A percentile compares a stretch with the other conserved stretches of the same genome.
These are phyloP conservation scores for Trichoderma sp. DNA, from an alignment of 2,329 filamentous ascomycete species.

Conservation along the genomic window DNA sequence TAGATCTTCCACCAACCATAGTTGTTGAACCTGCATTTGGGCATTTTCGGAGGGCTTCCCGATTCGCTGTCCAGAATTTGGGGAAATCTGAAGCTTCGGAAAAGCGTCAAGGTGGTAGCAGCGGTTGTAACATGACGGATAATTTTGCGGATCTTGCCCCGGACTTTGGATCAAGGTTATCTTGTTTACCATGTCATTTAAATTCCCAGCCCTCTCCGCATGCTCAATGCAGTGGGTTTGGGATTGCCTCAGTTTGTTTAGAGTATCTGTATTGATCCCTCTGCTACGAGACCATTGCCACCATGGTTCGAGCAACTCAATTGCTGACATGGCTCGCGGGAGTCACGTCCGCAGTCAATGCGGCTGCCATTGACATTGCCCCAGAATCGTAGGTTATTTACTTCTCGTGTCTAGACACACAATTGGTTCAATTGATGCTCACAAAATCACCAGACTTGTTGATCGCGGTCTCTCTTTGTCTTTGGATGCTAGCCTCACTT, in stretches of 20 bases:
- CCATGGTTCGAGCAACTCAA: constrained; percentile 8
- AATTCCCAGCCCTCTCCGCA: not conserved
- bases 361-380: constrained; percentile 3
- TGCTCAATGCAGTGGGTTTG: not conserved
- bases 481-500: not conserved
- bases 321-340: constrained; percentile 14
- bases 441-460: not conserved
- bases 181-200: not conserved
- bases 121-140: not conserved
- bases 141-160: not conserved
- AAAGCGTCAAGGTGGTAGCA: not conserved
- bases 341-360: not conserved
- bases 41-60: not conserved
- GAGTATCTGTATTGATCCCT: not conserved
- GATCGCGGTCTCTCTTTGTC: not conserved
- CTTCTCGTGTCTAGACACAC: not conserved
- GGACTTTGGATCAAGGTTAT: not conserved
- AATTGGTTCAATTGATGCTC: not conserved
- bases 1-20: constrained; percentile 19
- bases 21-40: not conserved
- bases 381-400: constrained; percentile 1
- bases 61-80: constrained; percentile 4
- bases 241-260: not conserved
- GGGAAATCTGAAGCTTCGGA: not conserved
- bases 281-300: not conserved